These are phyloP conservation scores for Aspergillus kassunensis DNA, from an alignment of 495 filamentous ascomycete species.

Conservation along the genomic window DNA sequence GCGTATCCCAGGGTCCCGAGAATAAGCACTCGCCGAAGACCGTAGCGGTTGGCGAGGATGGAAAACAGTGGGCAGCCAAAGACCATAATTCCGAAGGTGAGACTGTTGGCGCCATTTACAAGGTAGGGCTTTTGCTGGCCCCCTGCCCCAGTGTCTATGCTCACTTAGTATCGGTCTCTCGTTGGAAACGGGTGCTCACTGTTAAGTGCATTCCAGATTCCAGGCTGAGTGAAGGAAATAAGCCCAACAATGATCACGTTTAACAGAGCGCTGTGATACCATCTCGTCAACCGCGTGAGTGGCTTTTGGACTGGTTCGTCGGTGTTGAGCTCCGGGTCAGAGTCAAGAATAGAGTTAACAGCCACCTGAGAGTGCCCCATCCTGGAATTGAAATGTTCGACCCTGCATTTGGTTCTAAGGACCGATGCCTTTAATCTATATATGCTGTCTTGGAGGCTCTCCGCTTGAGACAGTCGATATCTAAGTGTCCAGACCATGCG, in stretches of 20 bases:
- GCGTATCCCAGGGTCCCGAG: slow-evolving; percentile 11
- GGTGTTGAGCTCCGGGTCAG: slow-evolving; percentile 5
- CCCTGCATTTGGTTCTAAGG: no score
- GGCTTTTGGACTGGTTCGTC: slow-evolving; percentile 7
- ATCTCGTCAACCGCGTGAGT: background rate
- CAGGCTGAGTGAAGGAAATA: slow-evolving; percentile 9
- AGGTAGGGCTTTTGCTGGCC: slow-evolving; percentile 10
- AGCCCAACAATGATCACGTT: slow-evolving; percentile 12
- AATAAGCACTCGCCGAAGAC: slow-evolving; percentile 4
- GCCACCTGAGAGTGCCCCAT: slow-evolving; percentile 3
- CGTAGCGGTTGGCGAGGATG: slow-evolving; percentile 9
- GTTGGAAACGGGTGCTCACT: background rate
- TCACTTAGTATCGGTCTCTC: background rate
- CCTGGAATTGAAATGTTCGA: no score
- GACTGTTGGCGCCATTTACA: slow-evolving; percentile 9
- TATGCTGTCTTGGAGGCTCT: background rate
- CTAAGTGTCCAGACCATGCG: background rate
- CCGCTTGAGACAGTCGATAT: background rate
- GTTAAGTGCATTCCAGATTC: slow-evolving; percentile 10
- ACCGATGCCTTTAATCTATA: no score
- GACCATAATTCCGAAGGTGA: slow-evolving; percentile 14
- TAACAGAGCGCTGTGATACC: slow-evolving; percentile 14
- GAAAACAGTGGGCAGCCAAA: slow-evolving; percentile 11
- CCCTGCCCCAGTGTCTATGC: slow-evolving; percentile 7
- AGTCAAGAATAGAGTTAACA: background rate